A percentile compares a stretch with the other conserved stretches of the same genome.
phyloP scores from a whole-genome alignment of 1,284 basidiomycete genomes.

The Volvariella surrecta region DNA sequence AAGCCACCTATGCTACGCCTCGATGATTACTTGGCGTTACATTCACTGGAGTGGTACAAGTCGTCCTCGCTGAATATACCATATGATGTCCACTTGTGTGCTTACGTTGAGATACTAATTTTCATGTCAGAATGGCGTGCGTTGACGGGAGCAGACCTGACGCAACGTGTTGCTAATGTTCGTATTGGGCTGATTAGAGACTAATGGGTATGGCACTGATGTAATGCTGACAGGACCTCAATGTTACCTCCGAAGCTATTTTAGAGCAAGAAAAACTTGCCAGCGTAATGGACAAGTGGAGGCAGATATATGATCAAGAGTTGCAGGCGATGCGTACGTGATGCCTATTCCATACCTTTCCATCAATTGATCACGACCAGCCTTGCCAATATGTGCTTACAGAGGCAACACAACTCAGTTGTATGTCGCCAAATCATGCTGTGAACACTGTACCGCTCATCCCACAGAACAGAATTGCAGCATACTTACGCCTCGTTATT shows the following conservation, averaged over 20 bases:
- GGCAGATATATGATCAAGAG: conserved; percentile 27
- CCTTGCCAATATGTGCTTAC: conserved; percentile 35
- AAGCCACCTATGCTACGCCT: conserved; percentile 52
- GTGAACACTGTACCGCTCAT: not conserved
- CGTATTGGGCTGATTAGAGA: conserved; percentile 7
- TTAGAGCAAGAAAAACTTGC: conserved; percentile 27
- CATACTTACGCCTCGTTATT: conserved; percentile 44
- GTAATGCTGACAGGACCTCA: conserved; percentile 18
- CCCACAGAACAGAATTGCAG: conserved; percentile 28
- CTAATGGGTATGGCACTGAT: not conserved
- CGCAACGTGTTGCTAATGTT: conserved; percentile 16
- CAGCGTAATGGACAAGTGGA: conserved; percentile 29
- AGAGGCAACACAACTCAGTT: conserved; percentile 37
- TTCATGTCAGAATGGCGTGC: conserved; percentile 39
- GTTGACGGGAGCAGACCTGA: conserved; percentile 17
- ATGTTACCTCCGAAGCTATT: conserved; percentile 23
- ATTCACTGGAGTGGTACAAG: conserved; percentile 45
- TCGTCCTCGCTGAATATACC: conserved; percentile 33
- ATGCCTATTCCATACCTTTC: not conserved
- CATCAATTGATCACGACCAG: conserved; percentile 13
- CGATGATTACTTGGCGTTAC: conserved; percentile 50
- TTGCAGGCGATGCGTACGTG: conserved; percentile 27
- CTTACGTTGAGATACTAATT: conserved; percentile 41
- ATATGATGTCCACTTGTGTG: conserved; percentile 46
- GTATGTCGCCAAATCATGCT: conserved; percentile 20